Conservation (phyloP, 768 basidiomycete species). For the Boletus rubroflammeus region DNA sequence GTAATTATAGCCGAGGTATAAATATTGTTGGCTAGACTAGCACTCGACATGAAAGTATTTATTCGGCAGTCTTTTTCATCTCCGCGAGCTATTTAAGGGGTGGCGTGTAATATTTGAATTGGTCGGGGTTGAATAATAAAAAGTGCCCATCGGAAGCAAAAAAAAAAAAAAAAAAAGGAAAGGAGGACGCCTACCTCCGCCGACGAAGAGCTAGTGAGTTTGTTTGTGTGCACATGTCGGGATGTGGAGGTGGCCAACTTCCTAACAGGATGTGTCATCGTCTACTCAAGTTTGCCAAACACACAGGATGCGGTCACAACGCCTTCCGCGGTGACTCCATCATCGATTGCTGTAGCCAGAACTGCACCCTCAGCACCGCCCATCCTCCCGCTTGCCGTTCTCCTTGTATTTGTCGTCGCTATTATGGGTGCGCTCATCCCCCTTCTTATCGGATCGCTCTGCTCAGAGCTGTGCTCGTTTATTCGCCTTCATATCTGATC, state of each 20-base stretch:
- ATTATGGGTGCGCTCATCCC: slow-evolving; percentile 42
- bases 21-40: too few relatives aligned
- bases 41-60: too few relatives aligned
- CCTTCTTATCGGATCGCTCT: not conserved
- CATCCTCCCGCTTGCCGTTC: slow-evolving; percentile 49
- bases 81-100: too few relatives aligned
- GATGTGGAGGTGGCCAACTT: not conserved
- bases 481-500: not conserved
- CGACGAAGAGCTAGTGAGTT: slow-evolving; percentile 36
- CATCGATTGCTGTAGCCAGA: slow-evolving; percentile 48
- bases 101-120: not conserved
- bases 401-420: slow-evolving; percentile 50
- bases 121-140: slow-evolving; percentile 7
- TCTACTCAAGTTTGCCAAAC: slow-evolving; percentile 49
- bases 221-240: slow-evolving; percentile 3
- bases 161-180: too few relatives aligned
- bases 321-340: slow-evolving; percentile 40
- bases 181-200: slow-evolving; percentile 46
- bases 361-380: slow-evolving; percentile 45
- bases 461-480: not conserved
- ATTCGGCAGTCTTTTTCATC: too few relatives aligned
- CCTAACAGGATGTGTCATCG: slow-evolving; percentile 60
- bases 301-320: slow-evolving; percentile 53
- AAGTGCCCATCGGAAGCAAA: slow-evolving; percentile 10
- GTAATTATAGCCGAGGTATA: too few relatives aligned